Percentiles rank a stretch among this genome's conserved stretches.
Evolutionary conservation across 202 grass and related monocot species (phyloP).

Genomic region (Setaria italica): DNA sequence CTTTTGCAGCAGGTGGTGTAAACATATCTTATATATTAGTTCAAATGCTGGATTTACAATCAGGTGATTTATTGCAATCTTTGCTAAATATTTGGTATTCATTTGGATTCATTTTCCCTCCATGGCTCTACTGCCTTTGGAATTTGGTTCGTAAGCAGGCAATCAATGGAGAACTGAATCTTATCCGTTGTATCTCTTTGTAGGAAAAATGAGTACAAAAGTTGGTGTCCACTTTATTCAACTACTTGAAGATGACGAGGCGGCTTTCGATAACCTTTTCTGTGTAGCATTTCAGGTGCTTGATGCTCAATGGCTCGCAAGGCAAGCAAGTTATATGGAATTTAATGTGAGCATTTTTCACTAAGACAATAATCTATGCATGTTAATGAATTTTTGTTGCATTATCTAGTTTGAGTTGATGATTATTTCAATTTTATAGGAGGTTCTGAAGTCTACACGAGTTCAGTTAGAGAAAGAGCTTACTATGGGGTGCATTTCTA

Average conservation of each 20-base stretch:
- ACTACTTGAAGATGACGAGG: slow-evolving; percentile 65
- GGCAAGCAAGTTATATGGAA: slow-evolving; percentile 83
- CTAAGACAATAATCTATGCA: neutral
- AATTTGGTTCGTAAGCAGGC: slow-evolving; percentile 9
- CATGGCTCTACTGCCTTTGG: neutral
- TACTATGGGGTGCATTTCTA: slow-evolving; percentile 49
- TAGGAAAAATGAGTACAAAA: slow-evolving; percentile 61
- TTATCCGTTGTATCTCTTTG: neutral
- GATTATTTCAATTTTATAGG: slow-evolving; percentile 54
- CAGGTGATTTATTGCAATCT: slow-evolving; percentile 49
- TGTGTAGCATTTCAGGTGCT: slow-evolving; percentile 73
- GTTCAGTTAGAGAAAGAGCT: slow-evolving; percentile 81
- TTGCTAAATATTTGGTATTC: neutral
- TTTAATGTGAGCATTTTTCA: slow-evolving; percentile 71
- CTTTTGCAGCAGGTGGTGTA: slow-evolving; percentile 73
- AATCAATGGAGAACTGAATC: slow-evolving; percentile 28
- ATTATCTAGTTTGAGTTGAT: slow-evolving; percentile 13
- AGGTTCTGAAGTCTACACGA: slow-evolving; percentile 79
- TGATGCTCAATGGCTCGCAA: slow-evolving; percentile 80
- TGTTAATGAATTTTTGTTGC: slow-evolving; percentile 4
- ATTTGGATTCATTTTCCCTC: slow-evolving; percentile 1
- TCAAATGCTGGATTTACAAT: slow-evolving; percentile 78
- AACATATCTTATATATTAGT: slow-evolving; percentile 78
- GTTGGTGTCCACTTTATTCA: slow-evolving; percentile 59
- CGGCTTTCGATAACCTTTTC: slow-evolving; percentile 76